Evolutionary conservation across 352 stramenopile species (phyloP).

Genomic region (Globisporangium nagaii): DNA sequence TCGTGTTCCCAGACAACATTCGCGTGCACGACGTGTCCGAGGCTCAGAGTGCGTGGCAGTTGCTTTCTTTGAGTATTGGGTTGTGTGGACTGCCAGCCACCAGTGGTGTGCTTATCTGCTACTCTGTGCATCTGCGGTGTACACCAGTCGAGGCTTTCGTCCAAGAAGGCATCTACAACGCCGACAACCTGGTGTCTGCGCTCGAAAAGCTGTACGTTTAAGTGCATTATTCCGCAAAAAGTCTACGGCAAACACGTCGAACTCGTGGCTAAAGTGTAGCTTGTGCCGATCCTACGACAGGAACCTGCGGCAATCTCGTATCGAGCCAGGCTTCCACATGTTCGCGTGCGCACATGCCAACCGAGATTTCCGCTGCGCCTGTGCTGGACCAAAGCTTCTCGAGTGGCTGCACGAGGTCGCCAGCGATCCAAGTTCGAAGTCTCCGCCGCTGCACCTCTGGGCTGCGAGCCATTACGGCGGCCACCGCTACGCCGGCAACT

Average conservation of each 20-base stretch:
- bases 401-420: slow-evolving; percentile 48
- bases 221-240: no score
- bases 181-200: slow-evolving; percentile 20
- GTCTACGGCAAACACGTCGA: no score
- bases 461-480: slow-evolving; percentile 65
- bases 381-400: slow-evolving; percentile 62
- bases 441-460: slow-evolving; percentile 42
- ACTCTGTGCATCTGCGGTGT: neutral
- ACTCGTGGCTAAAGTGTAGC: no score
- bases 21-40: slow-evolving; percentile 44
- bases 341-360: slow-evolving; percentile 63
- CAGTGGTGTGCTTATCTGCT: slow-evolving; percentile 2
- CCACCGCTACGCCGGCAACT: slow-evolving; percentile 68
- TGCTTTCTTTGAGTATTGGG: neutral
- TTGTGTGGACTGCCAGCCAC: neutral
- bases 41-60: slow-evolving; percentile 33
- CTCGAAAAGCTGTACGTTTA: slow-evolving; percentile 29
- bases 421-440: slow-evolving; percentile 15
- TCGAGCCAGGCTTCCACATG: slow-evolving; percentile 49
- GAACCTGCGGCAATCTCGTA: slow-evolving; percentile 27
- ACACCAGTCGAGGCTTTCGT: slow-evolving; percentile 28
- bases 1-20: slow-evolving; percentile 68
- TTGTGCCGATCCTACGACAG: no score
- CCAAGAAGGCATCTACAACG: slow-evolving; percentile 24
- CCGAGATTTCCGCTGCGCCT: slow-evolving; percentile 65